Base-by-base conservation (phyloP, 441 rosid genomes). In the Arabidopsis lyrata region DNA sequence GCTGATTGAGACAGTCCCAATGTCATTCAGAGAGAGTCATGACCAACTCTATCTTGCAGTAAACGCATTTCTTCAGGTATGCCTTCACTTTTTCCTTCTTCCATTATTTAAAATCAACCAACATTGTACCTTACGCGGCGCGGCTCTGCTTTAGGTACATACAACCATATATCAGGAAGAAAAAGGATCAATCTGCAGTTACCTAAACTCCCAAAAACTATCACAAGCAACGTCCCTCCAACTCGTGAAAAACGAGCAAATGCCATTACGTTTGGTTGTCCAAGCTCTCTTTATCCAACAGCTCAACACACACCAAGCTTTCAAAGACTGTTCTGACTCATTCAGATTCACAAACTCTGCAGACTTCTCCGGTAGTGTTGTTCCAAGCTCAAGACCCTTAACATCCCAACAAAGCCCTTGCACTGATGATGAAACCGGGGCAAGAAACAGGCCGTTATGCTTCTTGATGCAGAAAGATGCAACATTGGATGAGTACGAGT, bases 241-340 rank as follows among this genome's bases (percentile, higher is more conserved):
- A 59, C 88, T 94, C 5, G 93, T 89, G 63, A 90, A 89, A 77
- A 91, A 91, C 50, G 93, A 92, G 68, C 18, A 85, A 83, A 86
- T 92, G 92, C 97, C 97, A 16, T 82, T 90, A 24, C 92, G 91
- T 13, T 73, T 88, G 73, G 87, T 90, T 5, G 88, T 92, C 65
- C 91, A 87, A 80, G 93, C 90, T 45, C 93, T 88, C 27, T 87
- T 90, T 36, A 79, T 90, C 57, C 95, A 92, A 53, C 95, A 89
- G 79, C 81, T 86, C 52, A 88, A 82, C 66, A 92, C 93, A 1
- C 95, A 92, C 62, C 90, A 84, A 77, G 90, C 90, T 42, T 90
- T 90, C 79, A 90, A 79, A 75, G 90, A 88, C 72, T 92, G 96
- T 67, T 90, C 96, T 7, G 88, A 88, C 38, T 92, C 94, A 0